Conservation (phyloP, 2,329 filamentous ascomycete genomes). For the Neofusicoccum ribis region DNA sequence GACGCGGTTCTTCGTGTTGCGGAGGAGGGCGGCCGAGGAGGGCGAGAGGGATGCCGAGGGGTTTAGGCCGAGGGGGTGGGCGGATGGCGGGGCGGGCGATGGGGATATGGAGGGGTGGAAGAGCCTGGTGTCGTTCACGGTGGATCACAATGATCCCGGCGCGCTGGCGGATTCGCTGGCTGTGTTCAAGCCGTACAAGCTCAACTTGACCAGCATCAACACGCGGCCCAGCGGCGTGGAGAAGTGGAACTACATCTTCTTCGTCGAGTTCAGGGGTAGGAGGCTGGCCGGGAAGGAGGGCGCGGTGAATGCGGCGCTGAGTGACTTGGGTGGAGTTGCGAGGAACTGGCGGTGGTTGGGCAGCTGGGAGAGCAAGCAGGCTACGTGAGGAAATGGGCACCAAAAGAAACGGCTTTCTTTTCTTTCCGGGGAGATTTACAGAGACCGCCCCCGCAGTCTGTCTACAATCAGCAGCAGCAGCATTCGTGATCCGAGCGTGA, state of each 20-base stretch:
- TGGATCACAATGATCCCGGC: slow-evolving; percentile 76
- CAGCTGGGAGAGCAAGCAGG: slow-evolving; percentile 55
- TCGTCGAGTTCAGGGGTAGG: slow-evolving; percentile 81
- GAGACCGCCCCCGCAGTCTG: too few relatives aligned
- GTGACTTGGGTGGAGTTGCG: slow-evolving; percentile 59
- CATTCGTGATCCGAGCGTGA: neutral
- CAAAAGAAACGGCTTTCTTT: neutral
- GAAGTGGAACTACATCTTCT: slow-evolving; percentile 92
- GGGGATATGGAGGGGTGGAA: slow-evolving; percentile 49
- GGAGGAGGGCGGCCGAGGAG: slow-evolving; percentile 18
- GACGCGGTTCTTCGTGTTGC: slow-evolving; percentile 75
- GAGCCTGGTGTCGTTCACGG: slow-evolving; percentile 78
- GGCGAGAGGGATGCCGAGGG: neutral
- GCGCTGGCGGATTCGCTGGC: slow-evolving; percentile 77
- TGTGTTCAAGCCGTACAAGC: slow-evolving; percentile 69
- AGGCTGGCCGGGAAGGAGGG: slow-evolving; percentile 54
- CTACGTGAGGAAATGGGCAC: neutral
- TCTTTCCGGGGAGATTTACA: neutral
- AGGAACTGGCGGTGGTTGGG: slow-evolving; percentile 68
- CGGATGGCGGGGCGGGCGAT: neutral
- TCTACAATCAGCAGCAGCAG: too few relatives aligned
- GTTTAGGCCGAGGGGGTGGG: slow-evolving; percentile 6
- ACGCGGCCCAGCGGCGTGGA: slow-evolving; percentile 73
- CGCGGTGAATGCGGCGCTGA: slow-evolving; percentile 62
- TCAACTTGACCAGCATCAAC: slow-evolving; percentile 91